phyloP scores from a whole-genome alignment of 1,284 basidiomycete genomes.

The Xanthoconium separans region DNA sequence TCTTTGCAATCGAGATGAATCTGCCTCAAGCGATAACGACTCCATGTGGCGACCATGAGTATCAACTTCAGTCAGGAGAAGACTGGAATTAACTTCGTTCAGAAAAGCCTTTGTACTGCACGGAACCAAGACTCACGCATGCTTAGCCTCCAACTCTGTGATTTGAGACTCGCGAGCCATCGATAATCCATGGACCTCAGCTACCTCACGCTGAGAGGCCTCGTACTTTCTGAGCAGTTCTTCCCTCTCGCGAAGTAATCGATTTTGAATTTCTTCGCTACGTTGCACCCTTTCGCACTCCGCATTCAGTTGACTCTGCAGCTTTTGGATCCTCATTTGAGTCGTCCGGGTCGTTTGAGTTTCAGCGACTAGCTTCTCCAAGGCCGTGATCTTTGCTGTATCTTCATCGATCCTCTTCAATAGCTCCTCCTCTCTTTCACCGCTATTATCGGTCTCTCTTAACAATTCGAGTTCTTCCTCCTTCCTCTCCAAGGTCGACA shows the following conservation, averaged over 20 bases:
- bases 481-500: slow-evolving; percentile 47
- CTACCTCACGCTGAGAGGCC: slow-evolving; percentile 15
- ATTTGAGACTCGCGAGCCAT: slow-evolving; percentile 21
- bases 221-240: slow-evolving; percentile 18
- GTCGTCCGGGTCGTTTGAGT: slow-evolving; percentile 35
- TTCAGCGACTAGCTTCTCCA: slow-evolving; percentile 46
- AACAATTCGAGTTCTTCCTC: slow-evolving; percentile 56
- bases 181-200: slow-evolving; percentile 11
- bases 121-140: slow-evolving; percentile 20
- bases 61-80: slow-evolving; percentile 23
- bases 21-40: neutral
- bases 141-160: slow-evolving; percentile 19
- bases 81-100: slow-evolving; percentile 14
- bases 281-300: slow-evolving; percentile 41
- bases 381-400: slow-evolving; percentile 53
- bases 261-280: slow-evolving; percentile 33
- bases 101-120: neutral
- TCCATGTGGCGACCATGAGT: neutral
- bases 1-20: slow-evolving; percentile 1
- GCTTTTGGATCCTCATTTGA: slow-evolving; percentile 39
- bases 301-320: slow-evolving; percentile 42
- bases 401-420: slow-evolving; percentile 65
- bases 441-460: slow-evolving; percentile 35
- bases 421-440: slow-evolving; percentile 53
- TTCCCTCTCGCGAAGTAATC: slow-evolving; percentile 34